Evolutionary conservation across 31 red algal genomes (phyloP), one percentile per base, ranked within the genome.

Genomic region (Odonthalia washingtoniensis): DNA sequence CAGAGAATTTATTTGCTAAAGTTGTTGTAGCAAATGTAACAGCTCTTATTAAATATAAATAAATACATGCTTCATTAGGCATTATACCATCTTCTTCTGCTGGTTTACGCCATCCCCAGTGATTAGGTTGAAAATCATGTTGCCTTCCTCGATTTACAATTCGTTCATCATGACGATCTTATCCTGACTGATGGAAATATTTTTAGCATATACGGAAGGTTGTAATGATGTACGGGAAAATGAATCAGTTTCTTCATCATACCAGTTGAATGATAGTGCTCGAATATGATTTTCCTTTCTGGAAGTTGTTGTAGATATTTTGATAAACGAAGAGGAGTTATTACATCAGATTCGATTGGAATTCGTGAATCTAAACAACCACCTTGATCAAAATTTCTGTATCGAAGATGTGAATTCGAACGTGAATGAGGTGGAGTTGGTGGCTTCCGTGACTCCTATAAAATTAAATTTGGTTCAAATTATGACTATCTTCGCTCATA

Each of bases 31-130:
- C 63, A 65, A 95, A 95, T 18, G 93, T 91, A 21, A 86, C 46
- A 30, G 45, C 76, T 21, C 93, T 88, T 67, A 95, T 95, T 16
- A 95, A 64, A 12, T 87, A 72, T 36, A 95, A 83, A 69, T 95
- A 95, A 30, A 87, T 41, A 87, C 88, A 88, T n/a, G 93, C 93
- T 35, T 84, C 87, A n/a, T 65, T 80, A 18, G 93, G 93, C 82
- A 92, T 81, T 28, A 95, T 67, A 37, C 82, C 70, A 74, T 95
- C 87, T 62, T 90, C 83, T 46, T 95, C 93, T 16, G 89, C 89
- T 37, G 93, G 93, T 49, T 67, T 87, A 36, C 78, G 73, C 93
- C 93, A 95, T 32, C 75, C 74, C 93, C 93, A 95, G 5, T 57
- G 64, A 35, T 77, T 77, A 30, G 89, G 89, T 63, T 79, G 70